These are phyloP conservation scores for Aspergillus leporis DNA, from an alignment of 495 filamentous ascomycete species.

Conservation along the genomic window DNA sequence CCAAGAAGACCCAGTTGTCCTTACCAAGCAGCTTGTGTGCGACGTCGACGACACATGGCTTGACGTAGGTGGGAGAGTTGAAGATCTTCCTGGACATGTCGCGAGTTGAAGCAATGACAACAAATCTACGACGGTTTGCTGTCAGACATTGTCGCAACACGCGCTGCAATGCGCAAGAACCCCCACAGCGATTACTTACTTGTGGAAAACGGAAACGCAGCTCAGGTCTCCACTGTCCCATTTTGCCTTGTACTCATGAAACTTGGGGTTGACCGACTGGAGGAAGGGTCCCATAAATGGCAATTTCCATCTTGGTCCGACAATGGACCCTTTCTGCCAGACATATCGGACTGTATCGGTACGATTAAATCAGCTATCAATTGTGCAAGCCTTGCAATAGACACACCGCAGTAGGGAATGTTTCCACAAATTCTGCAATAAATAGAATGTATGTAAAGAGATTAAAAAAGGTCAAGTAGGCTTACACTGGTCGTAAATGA, in stretches of 20 bases:
- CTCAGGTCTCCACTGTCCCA: slow-evolving; percentile 89
- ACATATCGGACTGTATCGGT: slow-evolving; percentile 74
- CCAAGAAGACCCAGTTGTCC: slow-evolving; percentile 96
- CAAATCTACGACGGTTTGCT: slow-evolving; percentile 63
- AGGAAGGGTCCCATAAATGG: slow-evolving; percentile 97
- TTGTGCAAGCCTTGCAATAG: not conserved
- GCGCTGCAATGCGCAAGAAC: not conserved
- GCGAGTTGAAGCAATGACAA: slow-evolving; percentile 93
- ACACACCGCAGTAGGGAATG: not conserved
- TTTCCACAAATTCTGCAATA: not conserved
- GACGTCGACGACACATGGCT: slow-evolving; percentile 94
- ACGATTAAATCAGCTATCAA: not conserved
- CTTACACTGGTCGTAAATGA: slow-evolving; percentile 87
- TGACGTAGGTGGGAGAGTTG: slow-evolving; percentile 90
- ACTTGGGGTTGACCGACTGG: slow-evolving; percentile 87
- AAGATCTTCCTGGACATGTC: slow-evolving; percentile 97
- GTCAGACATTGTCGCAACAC: slow-evolving; percentile 10
- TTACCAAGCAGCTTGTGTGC: slow-evolving; percentile 92
- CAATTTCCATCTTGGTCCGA: slow-evolving; percentile 78
- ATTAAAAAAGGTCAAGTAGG: slow-evolving; percentile 1
- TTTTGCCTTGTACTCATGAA: slow-evolving; percentile 86
- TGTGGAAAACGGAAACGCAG: slow-evolving; percentile 99
- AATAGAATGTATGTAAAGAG: not conserved
- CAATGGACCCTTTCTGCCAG: slow-evolving; percentile 80
- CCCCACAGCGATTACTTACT: slow-evolving; percentile 57